These are phyloP conservation scores for Talaromyces sp. DNA, from an alignment of 2,329 filamentous ascomycete genomes.

Conservation along the genomic window DNA sequence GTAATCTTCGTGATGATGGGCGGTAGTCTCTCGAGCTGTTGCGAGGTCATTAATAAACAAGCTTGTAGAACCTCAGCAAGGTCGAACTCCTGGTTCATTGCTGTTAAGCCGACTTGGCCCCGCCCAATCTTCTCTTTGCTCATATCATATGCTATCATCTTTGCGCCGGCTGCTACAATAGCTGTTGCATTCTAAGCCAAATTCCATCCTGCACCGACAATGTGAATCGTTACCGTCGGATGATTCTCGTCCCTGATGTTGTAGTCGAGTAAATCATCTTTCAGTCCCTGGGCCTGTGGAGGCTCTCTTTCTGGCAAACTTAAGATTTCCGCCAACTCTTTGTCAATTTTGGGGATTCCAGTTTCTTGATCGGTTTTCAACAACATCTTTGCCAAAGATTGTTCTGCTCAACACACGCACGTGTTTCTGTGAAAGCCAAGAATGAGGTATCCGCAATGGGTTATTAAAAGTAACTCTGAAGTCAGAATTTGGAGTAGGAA, in stretches of 20 bases:
- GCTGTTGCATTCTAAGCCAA: background rate
- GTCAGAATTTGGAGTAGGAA: background rate
- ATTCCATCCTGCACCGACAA: background rate
- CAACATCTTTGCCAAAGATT: background rate
- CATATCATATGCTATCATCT: background rate
- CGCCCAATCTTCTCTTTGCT: background rate
- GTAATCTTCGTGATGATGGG: background rate
- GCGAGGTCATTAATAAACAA: background rate
- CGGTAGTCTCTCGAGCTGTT: background rate
- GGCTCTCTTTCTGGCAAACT: background rate
- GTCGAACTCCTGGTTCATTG: background rate
- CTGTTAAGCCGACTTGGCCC: background rate
- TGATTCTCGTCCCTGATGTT: background rate
- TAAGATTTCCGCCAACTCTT: background rate
- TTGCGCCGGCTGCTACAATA: background rate
- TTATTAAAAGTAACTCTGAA: background rate
- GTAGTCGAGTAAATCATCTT: background rate
- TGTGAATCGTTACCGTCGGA: background rate
- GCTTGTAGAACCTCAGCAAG: background rate
- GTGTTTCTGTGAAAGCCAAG: background rate
- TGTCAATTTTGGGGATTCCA: background rate
- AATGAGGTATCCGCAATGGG: background rate
- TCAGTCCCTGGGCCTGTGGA: background rate
- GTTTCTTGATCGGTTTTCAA: background rate
- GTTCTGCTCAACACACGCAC: background rate